These are phyloP conservation scores for Quercus ilex DNA, from an alignment of 306 rosid genomes.

Conservation along the genomic window DNA sequence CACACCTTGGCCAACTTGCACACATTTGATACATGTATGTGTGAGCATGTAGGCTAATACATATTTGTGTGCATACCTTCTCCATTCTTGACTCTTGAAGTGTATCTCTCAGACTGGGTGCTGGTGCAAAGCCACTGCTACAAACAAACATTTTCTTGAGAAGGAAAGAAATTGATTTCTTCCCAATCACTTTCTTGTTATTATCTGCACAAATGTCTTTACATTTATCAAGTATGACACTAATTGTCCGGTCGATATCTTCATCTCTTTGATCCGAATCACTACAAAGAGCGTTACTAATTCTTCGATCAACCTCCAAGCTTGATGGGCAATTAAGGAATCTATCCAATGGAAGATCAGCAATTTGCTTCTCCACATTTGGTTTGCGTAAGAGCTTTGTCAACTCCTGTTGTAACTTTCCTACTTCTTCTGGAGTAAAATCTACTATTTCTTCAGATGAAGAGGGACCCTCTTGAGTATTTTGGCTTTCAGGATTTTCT, in stretches of 20 bases:
- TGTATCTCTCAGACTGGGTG: conserved; percentile 74
- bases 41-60: background rate
- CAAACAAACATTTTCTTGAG: conserved; percentile 90
- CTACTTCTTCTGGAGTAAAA: conserved; percentile 90
- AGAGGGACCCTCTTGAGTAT: conserved; percentile 49
- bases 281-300: conserved; percentile 54
- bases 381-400: conserved; percentile 72
- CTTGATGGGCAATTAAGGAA: conserved; percentile 97
- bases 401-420: conserved; percentile 75
- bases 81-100: conserved; percentile 95
- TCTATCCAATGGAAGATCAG: conserved; percentile 92
- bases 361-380: conserved; percentile 57
- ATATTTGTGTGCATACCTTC: conserved; percentile 48
- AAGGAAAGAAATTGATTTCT: conserved; percentile 84
- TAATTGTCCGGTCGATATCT: conserved; percentile 81
- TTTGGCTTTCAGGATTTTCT: conserved; percentile 39
- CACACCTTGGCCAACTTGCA: background rate
- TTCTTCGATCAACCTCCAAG: conserved; percentile 87
- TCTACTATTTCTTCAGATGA: conserved; percentile 65
- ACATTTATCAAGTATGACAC: conserved; percentile 81
- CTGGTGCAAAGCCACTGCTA: conserved; percentile 73
- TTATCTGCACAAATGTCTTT: conserved; percentile 67
- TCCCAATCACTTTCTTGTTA: conserved; percentile 60
- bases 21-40: background rate
- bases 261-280: conserved; percentile 59